A percentile compares a stretch with the other conserved stretches of the same genome.
These are phyloP conservation scores for Thalassiosira hispida DNA, from an alignment of 352 stramenopile species.

Conservation along the genomic window DNA sequence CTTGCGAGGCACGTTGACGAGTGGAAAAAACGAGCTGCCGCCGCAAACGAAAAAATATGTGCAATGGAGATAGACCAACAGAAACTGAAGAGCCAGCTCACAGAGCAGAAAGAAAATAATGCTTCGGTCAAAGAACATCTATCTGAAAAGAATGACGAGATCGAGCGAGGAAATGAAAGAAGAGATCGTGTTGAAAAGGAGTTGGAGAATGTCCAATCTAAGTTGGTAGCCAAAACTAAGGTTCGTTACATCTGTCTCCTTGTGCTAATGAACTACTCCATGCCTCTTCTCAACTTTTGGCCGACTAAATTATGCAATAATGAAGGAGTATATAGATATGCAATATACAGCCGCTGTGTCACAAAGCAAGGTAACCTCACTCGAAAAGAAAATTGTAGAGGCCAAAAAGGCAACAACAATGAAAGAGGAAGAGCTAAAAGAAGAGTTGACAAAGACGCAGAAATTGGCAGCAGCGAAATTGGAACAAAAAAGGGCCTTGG, in stretches of 20 bases:
- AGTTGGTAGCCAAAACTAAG: constrained; percentile 82
- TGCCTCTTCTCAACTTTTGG: too few species aligned
- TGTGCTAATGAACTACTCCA: too few species aligned
- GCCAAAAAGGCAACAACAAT: constrained; percentile 90
- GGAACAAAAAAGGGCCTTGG: constrained; percentile 42
- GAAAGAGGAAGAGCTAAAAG: constrained; percentile 92
- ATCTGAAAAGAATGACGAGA: constrained; percentile 81
- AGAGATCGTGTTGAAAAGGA: constrained; percentile 93
- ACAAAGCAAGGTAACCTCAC: constrained; percentile 83
- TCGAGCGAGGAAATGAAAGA: constrained; percentile 89
- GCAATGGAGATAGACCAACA: constrained; percentile 65
- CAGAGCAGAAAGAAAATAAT: constrained; percentile 51
- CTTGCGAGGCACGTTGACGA: constrained; percentile 91
- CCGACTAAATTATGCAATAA: too few species aligned
- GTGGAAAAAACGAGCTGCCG: constrained; percentile 84
- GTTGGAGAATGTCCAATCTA: constrained; percentile 89
- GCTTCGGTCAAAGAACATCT: constrained; percentile 43
- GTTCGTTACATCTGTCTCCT: too few species aligned
- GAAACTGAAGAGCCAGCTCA: constrained; percentile 88
- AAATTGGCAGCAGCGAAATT: constrained; percentile 93
- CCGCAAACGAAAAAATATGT: constrained; percentile 67
- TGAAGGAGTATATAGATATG: constrained; percentile 57
- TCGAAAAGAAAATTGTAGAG: constrained; percentile 90
- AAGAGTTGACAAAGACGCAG: constrained; percentile 88
- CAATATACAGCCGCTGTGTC: constrained; percentile 63